Conservation (phyloP, 176 grass and related monocot genomes). For the Carex littledalei region DNA sequence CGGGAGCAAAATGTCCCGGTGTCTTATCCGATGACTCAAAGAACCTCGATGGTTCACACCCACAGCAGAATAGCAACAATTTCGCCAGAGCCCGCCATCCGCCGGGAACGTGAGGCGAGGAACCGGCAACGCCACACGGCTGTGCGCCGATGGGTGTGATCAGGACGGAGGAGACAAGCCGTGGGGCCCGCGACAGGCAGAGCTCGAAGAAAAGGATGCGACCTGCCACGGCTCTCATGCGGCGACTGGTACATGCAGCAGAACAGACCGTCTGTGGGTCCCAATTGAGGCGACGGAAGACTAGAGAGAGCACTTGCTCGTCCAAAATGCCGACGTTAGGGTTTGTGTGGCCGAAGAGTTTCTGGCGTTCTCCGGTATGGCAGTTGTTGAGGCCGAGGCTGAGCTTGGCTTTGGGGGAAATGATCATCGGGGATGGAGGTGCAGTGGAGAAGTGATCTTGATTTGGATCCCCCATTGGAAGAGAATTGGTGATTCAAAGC, state of each 20-base stretch:
- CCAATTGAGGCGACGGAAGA: slow-evolving; percentile 47
- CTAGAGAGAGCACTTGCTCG: slow-evolving; percentile 48
- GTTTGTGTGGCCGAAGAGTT: background rate
- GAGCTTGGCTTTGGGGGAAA: background rate
- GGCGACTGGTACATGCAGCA: slow-evolving; percentile 35
- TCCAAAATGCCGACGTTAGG: slow-evolving; percentile 49
- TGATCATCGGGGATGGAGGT: background rate
- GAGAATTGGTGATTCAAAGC: background rate
- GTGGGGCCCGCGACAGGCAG: slow-evolving; percentile 48
- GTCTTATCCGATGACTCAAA: background rate
- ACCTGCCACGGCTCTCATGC: slow-evolving; percentile 64
- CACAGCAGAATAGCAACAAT: slow-evolving; percentile 77
- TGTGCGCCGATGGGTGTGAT: background rate
- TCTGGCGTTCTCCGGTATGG: background rate
- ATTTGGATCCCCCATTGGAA: background rate
- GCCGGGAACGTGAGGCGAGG: slow-evolving; percentile 32
- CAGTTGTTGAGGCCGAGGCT: too few species aligned
- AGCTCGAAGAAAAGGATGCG: slow-evolving; percentile 81
- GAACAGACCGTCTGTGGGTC: slow-evolving; percentile 43
- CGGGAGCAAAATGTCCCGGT: slow-evolving; percentile 36
- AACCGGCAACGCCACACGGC: background rate
- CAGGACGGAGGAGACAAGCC: slow-evolving; percentile 18
- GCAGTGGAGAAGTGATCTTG: background rate
- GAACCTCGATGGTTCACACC: slow-evolving; percentile 15
- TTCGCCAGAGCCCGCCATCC: slow-evolving; percentile 72